Base-by-base conservation (phyloP, 331 rosid genomes). In the Dryas integrifolia region DNA sequence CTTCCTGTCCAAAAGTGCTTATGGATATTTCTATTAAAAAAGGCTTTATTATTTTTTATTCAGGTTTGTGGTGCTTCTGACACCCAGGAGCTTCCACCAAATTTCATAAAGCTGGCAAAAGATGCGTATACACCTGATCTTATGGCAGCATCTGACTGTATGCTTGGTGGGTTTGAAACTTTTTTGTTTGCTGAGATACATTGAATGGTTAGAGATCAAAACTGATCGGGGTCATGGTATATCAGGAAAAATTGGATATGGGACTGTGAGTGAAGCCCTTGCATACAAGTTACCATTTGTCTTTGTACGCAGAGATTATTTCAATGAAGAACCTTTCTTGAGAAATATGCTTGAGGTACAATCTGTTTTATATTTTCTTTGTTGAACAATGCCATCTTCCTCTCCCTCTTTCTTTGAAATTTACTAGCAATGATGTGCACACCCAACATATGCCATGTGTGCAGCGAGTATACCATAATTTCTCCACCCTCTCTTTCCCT, bases 41-140 rank as follows among this genome's bases (percentile, higher is more conserved):
- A 61, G 45, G 56, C 58, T 58, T 69, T 40, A 3, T 45, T 75
- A 51, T 75, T 65, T 79, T 48, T 52, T 75, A 9, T 65, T 76
- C 82, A 94, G 98, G 96, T 94, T 72, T 94, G 98, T 62, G 98
- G 98, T 78, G 96, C 92, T 79, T 84, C 98, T 59, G 90, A 93
- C 14, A 82, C 76, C 72, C 81, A 73, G 71, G 88, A 88, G 40
- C 92, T 94, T 85, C 98, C 98, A 4, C 84, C 82, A 70, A 94
- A 91, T 85, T 94, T 94, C 72, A 76, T 46, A 61, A 91, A 83
- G 79, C 96, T 94, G 30, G 78, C 92, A 39, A 89, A 57, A 80
- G 89, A 91, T 81, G 96, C 92, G 48, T 94, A 94, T 80, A 94
- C 97, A 2, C 98, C 98, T 61, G 98, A 94, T 77, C 65, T 91